phyloP scores from a whole-genome alignment of 2,329 filamentous ascomycete genomes.

The Colletotrichum simmondsii region DNA sequence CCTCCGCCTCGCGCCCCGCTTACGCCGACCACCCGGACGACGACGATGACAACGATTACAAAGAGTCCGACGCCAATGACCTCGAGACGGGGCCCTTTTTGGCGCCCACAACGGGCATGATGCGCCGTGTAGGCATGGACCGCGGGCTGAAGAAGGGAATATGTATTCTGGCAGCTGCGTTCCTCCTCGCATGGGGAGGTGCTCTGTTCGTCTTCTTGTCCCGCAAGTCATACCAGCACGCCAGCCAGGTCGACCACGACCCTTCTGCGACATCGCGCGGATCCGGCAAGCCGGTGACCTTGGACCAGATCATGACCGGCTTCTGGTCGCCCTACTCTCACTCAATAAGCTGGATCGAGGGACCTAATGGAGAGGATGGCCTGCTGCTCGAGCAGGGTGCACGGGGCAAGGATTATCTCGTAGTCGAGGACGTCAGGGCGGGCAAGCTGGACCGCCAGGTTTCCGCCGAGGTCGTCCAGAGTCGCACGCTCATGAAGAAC shows the following conservation, averaged over 20 bases:
- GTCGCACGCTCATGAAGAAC: constrained; percentile 80
- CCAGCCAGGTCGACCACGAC: constrained; percentile 72
- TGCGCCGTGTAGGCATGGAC: constrained; percentile 69
- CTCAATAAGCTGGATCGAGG: constrained; percentile 80
- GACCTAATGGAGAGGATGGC: constrained; percentile 82
- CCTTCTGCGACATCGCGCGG: constrained; percentile 73
- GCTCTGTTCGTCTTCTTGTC: constrained; percentile 75
- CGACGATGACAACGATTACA: constrained; percentile 44
- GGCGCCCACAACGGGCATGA: constrained; percentile 45
- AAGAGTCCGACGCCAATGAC: constrained; percentile 53
- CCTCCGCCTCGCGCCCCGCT: constrained; percentile 36
- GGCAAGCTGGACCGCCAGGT: constrained; percentile 42
- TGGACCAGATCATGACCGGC: constrained; percentile 76
- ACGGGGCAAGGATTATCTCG: constrained; percentile 76
- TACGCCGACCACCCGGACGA: constrained; percentile 53
- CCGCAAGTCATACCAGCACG: constrained; percentile 73
- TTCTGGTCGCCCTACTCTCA: constrained; percentile 73
- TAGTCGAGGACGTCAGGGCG: constrained; percentile 84
- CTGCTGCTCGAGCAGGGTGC: constrained; percentile 80
- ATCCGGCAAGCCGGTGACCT: constrained; percentile 76
- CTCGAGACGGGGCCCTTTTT: constrained; percentile 67
- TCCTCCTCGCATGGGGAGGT: constrained; percentile 75
- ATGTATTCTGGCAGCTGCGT: constrained; percentile 69
- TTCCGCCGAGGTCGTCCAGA: constrained; percentile 51
- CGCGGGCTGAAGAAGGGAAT: constrained; percentile 71